Conservation (phyloP, 2,329 filamentous ascomycete species). For the Botrytis squamosa region DNA sequence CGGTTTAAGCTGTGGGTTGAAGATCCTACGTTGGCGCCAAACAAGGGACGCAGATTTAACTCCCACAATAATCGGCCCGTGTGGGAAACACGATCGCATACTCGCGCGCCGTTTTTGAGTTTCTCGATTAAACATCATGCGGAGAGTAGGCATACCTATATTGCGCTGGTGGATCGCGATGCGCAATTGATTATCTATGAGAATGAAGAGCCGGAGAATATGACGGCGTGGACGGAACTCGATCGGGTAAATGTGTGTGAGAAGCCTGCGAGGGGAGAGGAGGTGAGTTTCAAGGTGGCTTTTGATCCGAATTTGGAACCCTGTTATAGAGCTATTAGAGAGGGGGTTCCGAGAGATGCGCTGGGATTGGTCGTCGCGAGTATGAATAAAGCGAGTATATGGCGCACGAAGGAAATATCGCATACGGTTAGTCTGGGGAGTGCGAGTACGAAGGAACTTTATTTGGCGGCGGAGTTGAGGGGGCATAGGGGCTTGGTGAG, state of each 20-base stretch:
- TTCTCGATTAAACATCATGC: constrained; percentile 83
- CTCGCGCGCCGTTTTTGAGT: constrained; percentile 60
- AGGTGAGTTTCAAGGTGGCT: constrained; percentile 79
- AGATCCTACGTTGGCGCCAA: constrained; percentile 74
- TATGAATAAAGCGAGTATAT: constrained; percentile 80
- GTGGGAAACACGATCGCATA: constrained; percentile 34
- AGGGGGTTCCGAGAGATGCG: constrained; percentile 77
- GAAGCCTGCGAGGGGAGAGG: constrained; percentile 74
- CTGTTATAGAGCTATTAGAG: constrained; percentile 72
- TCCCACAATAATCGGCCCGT: constrained; percentile 64
- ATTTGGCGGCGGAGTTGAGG: constrained; percentile 73
- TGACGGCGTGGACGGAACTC: constrained; percentile 71
- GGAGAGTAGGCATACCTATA: constrained; percentile 75
- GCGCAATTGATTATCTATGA: constrained; percentile 79
- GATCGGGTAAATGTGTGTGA: constrained; percentile 75
- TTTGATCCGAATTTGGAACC: constrained; percentile 88
- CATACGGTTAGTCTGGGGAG: constrained; percentile 51
- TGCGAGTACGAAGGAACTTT: constrained; percentile 73
- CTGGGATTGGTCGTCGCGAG: constrained; percentile 81
- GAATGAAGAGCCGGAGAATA: constrained; percentile 78
- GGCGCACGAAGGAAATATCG: constrained; percentile 65
- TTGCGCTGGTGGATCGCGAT: constrained; percentile 81
- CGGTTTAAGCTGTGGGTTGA: constrained; percentile 92
- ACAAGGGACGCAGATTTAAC: constrained; percentile 77
- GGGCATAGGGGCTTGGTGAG: constrained; percentile 76